Base-by-base conservation (phyloP, 1,284 basidiomycete genomes). In the Sanghuangporus sanghuang region DNA sequence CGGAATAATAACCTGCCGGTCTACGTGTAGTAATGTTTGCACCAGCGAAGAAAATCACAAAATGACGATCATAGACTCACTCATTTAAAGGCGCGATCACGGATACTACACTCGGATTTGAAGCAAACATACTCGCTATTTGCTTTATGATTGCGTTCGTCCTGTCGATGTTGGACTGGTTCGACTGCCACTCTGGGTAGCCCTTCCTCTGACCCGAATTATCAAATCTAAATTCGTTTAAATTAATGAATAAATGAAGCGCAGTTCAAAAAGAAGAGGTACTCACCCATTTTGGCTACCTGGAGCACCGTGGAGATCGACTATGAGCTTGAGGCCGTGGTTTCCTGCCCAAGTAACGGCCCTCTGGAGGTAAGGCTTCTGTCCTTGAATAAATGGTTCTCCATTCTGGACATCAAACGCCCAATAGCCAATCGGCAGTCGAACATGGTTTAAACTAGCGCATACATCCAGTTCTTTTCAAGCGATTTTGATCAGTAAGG, bases 361-460 rank as follows among this genome's bases (percentile, higher is more conserved):
- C 57, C 85, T 81, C 65, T 79, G 71, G n/a, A 92, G 76, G 75
- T 90, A 93, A 18, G 85, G 79, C 54, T 89, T 75, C 73, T 93
- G 90, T 18, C 93, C 92, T 77, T 88, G 85, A 67, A 94, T 85
- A 76, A 86, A 97, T 0, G 93, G 94, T 71, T 96, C 93, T 8
- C 89, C 93, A 3, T 77, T 77, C 16, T 83, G 82, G 23, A 92
- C 85, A 60, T 95, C 91, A 68, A 92, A 94, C 1, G 95, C 95
- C 95, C 95, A 97, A 74, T 89, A 94, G 23, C 92, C 92, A 67
- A 97, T 91, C 2, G 95, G 95, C 46, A 97, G 77, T 44, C 95
- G 85, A 65, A 95, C 90, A 73, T 93, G 92, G 73, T 93, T 93
- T 59, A 93, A 77, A 8, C 88, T 90, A 68, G 49, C 63, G 38